Evolutionary conservation across 108 stramenopile genomes (phyloP).

Genomic region (Nitzschia putrida): DNA sequence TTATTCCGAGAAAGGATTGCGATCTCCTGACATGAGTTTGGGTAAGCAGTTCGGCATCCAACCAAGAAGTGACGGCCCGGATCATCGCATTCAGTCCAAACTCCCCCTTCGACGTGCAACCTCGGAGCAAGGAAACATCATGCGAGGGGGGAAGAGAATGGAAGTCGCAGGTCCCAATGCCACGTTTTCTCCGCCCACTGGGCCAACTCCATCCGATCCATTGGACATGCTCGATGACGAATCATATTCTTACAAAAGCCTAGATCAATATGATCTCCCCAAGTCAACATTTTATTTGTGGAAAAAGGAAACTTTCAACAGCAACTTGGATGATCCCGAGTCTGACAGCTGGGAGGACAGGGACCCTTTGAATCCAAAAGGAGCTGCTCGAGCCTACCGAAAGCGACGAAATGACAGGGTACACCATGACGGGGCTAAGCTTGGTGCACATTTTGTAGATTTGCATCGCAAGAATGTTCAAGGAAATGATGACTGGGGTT

Average conservation of each 20-base stretch:
- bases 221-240: not conserved
- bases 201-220: not conserved
- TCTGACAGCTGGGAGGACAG: slow-evolving; percentile 22
- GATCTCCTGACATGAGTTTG: not conserved
- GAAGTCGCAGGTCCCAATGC: too few relatives aligned
- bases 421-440: slow-evolving; percentile 44
- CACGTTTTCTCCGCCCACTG: too few relatives aligned
- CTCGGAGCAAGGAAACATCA: slow-evolving; percentile 7
- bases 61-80: slow-evolving; percentile 28
- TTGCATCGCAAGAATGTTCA: slow-evolving; percentile 46
- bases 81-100: slow-evolving; percentile 17
- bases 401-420: slow-evolving; percentile 61
- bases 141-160: too few relatives aligned
- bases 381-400: slow-evolving; percentile 70
- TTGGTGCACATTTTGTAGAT: slow-evolving; percentile 56
- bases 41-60: not conserved
- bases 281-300: slow-evolving; percentile 75
- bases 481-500: slow-evolving; percentile 16
- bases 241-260: not conserved
- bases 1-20: not conserved
- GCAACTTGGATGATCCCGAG: slow-evolving; percentile 24
- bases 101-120: slow-evolving; percentile 12
- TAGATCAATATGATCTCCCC: slow-evolving; percentile 29
- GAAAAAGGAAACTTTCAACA: slow-evolving; percentile 66
- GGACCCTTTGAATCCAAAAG: slow-evolving; percentile 79